Conservation (phyloP, 139 green algal species). For the Coelastrella sp. region DNA sequence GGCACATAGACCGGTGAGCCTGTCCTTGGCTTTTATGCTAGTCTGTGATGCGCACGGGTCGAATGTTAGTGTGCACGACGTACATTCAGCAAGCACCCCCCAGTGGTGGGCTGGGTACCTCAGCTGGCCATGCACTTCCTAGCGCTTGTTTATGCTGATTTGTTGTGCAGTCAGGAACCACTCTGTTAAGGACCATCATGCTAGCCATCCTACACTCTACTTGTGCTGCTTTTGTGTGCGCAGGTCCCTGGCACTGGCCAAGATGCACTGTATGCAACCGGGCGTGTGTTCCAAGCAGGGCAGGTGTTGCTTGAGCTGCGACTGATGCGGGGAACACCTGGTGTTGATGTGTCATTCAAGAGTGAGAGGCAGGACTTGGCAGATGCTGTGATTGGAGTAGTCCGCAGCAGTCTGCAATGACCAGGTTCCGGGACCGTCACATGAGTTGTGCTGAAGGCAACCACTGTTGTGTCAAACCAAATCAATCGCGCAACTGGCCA, state of each 20-base stretch:
- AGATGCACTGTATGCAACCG: conserved; percentile 78
- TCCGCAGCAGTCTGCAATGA: conserved; percentile 24
- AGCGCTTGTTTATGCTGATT: background rate
- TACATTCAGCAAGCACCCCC: too few species aligned
- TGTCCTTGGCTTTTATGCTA: background rate
- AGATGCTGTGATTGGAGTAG: conserved; percentile 59
- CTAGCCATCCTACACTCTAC: too few species aligned
- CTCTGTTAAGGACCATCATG: too few species aligned
- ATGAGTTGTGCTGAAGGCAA: too few species aligned
- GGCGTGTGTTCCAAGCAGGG: conserved; percentile 38
- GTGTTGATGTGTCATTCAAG: conserved; percentile 70
- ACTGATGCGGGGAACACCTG: conserved; percentile 52
- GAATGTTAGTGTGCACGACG: too few species aligned
- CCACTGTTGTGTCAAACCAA: too few species aligned
- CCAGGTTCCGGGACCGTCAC: too few species aligned
- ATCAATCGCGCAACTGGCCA: too few species aligned
- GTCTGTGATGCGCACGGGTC: too few species aligned
- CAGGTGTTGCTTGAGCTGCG: conserved; percentile 74
- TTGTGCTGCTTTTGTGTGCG: background rate
- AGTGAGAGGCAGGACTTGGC: conserved; percentile 64
- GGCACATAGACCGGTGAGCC: conserved; percentile 73
- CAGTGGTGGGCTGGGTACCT: too few species aligned
- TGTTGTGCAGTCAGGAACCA: background rate
- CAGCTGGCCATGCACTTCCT: too few species aligned
- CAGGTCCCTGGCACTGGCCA: conserved; percentile 70